Base-by-base conservation (phyloP, 306 rosid genomes). In the Medicago arabica region DNA sequence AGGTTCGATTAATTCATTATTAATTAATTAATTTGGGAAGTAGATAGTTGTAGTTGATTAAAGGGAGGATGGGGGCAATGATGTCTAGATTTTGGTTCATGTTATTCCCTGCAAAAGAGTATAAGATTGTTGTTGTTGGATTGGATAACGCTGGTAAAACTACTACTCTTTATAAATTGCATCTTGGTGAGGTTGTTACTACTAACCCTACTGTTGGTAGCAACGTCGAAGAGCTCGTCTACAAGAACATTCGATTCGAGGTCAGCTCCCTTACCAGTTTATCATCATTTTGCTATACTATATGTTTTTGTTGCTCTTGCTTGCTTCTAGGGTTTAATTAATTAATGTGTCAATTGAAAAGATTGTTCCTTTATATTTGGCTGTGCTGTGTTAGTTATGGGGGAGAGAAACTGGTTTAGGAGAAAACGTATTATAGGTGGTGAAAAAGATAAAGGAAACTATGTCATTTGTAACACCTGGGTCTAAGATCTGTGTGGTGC, bases 121-220 rank as follows among this genome's bases (percentile, higher is more conserved):
- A 93, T 72, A 93, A 93, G 86, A 89, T 93, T 78, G 97, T 93
- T 54, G 98, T 93, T 44, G 97, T 93, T 85, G 98, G 98, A 53
- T 80, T 93, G 85, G 98, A 93, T 83, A 93, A 93, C 85, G 97
- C 98, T 60, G 99, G 98, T 12, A 95, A 95, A 83, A 95, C 98
- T 17, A 95, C 97, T 1, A 95, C 98, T 51, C 97, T 95, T 61
- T 95, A 95, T 83, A 95, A 95, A 81, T 88, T 95, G 71, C 97
- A 95, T 86, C 82, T 95, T 73, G 98, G 97, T 61, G 98, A 95
- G 89, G 98, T 95, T 61, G 98, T 95, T 72, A 95, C 97, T 14
- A 95, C 98, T 5, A 92, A 95, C 78, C 97, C 98, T 40, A 95
- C 97, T 31, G 98, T 95, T 25, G 98, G 98, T 21, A 95, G 98